These are phyloP conservation scores for Gossypium raimondii DNA, from an alignment of 345 rosid species.

Conservation along the genomic window DNA sequence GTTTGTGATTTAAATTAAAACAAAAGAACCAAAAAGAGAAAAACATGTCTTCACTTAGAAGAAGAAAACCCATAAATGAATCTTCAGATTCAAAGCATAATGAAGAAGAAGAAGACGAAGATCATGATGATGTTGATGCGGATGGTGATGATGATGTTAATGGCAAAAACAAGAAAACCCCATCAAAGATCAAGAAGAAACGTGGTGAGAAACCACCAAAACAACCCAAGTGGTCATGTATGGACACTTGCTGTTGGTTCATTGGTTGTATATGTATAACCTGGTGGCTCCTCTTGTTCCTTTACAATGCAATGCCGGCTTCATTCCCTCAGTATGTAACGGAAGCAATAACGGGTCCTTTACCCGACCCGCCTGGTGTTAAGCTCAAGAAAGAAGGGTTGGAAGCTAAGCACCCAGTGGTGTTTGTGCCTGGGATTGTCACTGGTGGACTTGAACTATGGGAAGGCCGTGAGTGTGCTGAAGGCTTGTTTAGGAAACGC, in stretches of 20 bases:
- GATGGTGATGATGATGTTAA: slow-evolving; percentile 13
- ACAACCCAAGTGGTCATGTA: slow-evolving; percentile 59
- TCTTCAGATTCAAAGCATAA: slow-evolving; percentile 4
- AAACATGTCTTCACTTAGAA: slow-evolving; percentile 23
- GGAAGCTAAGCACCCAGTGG: slow-evolving; percentile 77
- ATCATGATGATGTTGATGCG: neutral
- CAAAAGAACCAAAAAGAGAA: neutral
- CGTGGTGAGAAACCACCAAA: neutral
- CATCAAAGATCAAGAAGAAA: neutral
- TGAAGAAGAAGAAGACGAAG: neutral
- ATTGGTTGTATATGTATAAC: slow-evolving; percentile 73
- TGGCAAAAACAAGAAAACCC: slow-evolving; percentile 3
- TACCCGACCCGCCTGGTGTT: slow-evolving; percentile 88
- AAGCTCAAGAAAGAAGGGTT: slow-evolving; percentile 82
- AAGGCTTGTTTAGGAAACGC: slow-evolving; percentile 83
- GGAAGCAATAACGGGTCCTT: slow-evolving; percentile 90
- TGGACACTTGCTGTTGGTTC: slow-evolving; percentile 86
- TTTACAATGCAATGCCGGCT: slow-evolving; percentile 85
- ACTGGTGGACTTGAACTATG: slow-evolving; percentile 94
- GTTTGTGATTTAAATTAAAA: neutral
- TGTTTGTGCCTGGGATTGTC: slow-evolving; percentile 91
- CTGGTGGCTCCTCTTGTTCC: slow-evolving; percentile 86
- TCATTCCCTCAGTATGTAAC: slow-evolving; percentile 81
- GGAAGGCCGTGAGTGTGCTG: slow-evolving; percentile 92
- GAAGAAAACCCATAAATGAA: slow-evolving; percentile 21